Evolutionary conservation across 169 alveolate species (phyloP), one percentile per base, ranked within the genome.

Genomic region (Perkinsus marinus): DNA sequence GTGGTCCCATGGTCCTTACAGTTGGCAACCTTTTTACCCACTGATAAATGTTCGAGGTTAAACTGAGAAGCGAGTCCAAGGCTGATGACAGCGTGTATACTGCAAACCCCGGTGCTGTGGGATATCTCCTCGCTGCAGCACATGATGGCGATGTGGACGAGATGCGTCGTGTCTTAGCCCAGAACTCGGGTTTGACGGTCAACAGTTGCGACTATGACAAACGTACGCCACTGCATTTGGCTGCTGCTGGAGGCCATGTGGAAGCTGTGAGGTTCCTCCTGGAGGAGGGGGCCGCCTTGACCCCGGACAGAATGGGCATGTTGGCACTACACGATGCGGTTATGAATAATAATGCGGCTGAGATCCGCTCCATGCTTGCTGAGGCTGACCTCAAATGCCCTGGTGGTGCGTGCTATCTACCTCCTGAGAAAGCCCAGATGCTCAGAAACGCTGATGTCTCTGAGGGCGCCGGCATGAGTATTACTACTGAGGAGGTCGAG

Each of bases 161-260:
- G 26, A 57, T 57, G 79, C 79, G 79, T 30, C 79, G 22, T 2
- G 79, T 57, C 7, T 16, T 57, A 26, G 7, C 79, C 7, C 36
- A 57, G 34, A 0, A 57, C 79, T 30, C 79, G 22, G 22, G 34
- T 16, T 30, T 57, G 79, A 57, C 79, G 9, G 79, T 90, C 79
- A n/a, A 39, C 91, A 47, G 79, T 39, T 37, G 37, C 26, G 91
- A 90, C 39, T 90, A 90, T 69, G 91, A 90, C 39, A 26, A 39
- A 69, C 91, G 91, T 69, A 90, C 91, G 68, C 91, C 91, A 2
- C 91, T 90, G 79, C 91, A 90, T 43, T 43, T 90, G 47, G 91
- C 91, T 41, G 91, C 91, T 17, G 36, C 43, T 36, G 38, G 39
- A n/a, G 91, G 91, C 19, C 91, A 90, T 39, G 39, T 90, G 41